Percentiles rank a stretch among this genome's conserved stretches.
Evolutionary conservation across 805 yeast genomes (phyloP).

Genomic region (Monosporozyma servazzii): DNA sequence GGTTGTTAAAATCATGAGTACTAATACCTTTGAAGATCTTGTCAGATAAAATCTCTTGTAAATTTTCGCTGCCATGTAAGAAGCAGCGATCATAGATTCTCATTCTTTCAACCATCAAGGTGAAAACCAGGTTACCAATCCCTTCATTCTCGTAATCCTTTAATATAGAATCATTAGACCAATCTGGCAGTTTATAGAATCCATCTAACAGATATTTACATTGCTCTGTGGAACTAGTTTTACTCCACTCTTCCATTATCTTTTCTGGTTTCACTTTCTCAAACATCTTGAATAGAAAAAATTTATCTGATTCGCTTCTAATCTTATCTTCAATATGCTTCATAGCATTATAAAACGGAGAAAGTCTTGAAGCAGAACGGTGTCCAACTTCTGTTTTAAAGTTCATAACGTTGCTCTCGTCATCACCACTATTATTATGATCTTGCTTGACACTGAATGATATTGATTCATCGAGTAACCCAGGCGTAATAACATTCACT

Average conservation of each 20-base stretch:
- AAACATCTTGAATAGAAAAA: background rate
- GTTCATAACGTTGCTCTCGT: too few species aligned
- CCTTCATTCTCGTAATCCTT: background rate
- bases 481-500: background rate
- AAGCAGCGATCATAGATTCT: conserved; percentile 25
- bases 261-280: background rate
- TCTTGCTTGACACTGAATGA: background rate
- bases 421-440: background rate
- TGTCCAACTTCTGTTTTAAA: background rate
- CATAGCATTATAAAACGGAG: background rate
- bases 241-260: background rate
- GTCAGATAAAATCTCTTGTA: background rate
- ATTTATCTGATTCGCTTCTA: background rate
- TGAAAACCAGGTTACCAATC: background rate
- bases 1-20: conserved; percentile 1
- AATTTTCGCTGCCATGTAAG: conserved; percentile 4
- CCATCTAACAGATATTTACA: conserved; percentile 3
- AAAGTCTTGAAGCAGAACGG: background rate
- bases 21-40: background rate
- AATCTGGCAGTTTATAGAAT: conserved; percentile 1
- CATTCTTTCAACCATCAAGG: conserved; percentile 15
- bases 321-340: background rate
- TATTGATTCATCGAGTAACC: background rate
- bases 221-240: background rate
- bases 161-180: background rate